Evolutionary conservation across 495 filamentous ascomycete species (phyloP), one percentile per base, ranked within the genome.

Genomic region (Neurospora sp.): DNA sequence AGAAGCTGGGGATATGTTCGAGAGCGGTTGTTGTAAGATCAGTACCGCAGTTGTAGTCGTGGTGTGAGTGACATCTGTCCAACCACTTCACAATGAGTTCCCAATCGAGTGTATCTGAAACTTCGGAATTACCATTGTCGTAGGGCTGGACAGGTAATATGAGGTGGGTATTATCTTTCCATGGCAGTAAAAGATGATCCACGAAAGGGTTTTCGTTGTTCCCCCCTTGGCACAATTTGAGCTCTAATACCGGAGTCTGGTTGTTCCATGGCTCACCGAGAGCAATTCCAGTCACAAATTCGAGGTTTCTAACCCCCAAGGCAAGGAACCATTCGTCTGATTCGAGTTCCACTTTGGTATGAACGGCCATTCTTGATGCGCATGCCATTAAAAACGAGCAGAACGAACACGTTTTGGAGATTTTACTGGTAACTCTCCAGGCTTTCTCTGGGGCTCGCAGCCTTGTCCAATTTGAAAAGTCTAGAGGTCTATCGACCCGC

Each of bases 61-160:
- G 42, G 0, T 8, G 0, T n/a, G 6, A n/a, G 0, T 46, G 5
- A n/a, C 42, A 46, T 6, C 1, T n/a, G 1, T n/a, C 0, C 42
- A n/a, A 7, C 42, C 44, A 46, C n/a, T 46, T 0, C 0, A 1
- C 4, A 1, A 46, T 20, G 8, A 20, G 0, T 46, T 20, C 8
- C 18, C n/a, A 46, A 2, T 46, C n/a, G 18, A 46, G 3, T n/a
- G 42, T 9, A 4, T 10, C 18, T 10, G 8, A 20, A 0, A 46
- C 7, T 3, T 46, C 8, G 42, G 1, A 0, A 46, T n/a, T 7
- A 0, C 42, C 0, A 7, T 9, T 3, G 6, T 46, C 18, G 0
- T 9, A n/a, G 18, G 18, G 0, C 10, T n/a, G 44, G 3, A 46
- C 7, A 20, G 44, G 44, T 46, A 46, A 1, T 46, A 46, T 46